These are phyloP conservation scores for Cochlearia excelsa DNA, from an alignment of 345 rosid genomes.

Conservation along the genomic window DNA sequence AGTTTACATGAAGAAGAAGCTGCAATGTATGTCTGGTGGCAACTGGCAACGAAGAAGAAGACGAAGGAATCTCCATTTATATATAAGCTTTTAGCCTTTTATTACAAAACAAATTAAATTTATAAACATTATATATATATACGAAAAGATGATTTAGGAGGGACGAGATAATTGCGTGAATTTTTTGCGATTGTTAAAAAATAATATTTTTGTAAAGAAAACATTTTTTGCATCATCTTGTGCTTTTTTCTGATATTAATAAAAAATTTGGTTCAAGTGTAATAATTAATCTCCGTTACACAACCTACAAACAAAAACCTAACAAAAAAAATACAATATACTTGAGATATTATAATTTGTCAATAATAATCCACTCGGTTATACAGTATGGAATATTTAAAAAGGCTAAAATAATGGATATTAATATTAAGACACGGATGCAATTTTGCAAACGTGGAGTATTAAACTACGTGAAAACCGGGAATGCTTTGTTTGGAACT, in stretches of 20 bases:
- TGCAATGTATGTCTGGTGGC: constrained; percentile 28
- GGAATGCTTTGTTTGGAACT: constrained; percentile 27
- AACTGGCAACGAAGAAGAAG: constrained; percentile 34
- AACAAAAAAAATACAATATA: too few species aligned
- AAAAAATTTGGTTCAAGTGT: too few species aligned
- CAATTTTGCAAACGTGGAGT: constrained; percentile 12
- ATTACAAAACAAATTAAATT: not conserved
- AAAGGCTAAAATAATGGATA: not conserved
- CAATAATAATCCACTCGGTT: too few species aligned
- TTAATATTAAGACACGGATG: not conserved
- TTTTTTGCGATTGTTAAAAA: not conserved
- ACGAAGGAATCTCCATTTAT: constrained; percentile 30
- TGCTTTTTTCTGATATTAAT: too few species aligned
- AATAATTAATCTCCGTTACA: too few species aligned
- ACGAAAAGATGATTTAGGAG: constrained; percentile 10
- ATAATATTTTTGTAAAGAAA: not conserved
- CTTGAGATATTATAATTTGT: too few species aligned
- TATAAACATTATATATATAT: not conserved
- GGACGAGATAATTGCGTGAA: constrained; percentile 18
- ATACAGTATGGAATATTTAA: not conserved
- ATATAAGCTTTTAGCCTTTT: constrained; percentile 25
- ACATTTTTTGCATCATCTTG: too few species aligned
- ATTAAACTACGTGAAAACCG: constrained; percentile 23
- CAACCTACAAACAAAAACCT: too few species aligned
- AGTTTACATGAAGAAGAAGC: constrained; percentile 20